Base-by-base conservation (phyloP, 768 basidiomycete genomes). In the Phallus indusiatus region DNA sequence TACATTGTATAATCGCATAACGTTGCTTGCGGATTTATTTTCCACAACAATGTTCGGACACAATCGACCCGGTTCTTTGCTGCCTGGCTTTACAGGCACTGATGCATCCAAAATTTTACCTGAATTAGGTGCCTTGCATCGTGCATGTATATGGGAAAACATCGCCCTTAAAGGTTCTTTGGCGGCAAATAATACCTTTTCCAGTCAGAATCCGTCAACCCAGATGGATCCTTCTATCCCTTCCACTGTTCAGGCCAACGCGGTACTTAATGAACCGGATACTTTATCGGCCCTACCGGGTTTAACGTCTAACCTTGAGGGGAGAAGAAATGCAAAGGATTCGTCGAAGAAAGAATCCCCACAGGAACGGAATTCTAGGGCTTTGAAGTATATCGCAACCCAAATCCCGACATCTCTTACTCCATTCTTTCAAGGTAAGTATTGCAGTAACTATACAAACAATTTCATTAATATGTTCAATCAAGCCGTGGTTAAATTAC, bases 1-100 rank as follows among this genome's bases (percentile, higher is more conserved):
- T 49, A 79, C 82, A 17, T 74, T 95, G 28, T 83, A 92, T 63
- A 85, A 90, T 47, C 84, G 89, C 18, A 78, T 92, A 56, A 86
- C 86, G 18, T 74, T 94, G 47, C 81, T 96, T 54, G 88, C 89
- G 7, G 94, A 96, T 65, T 83, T 94, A 17, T 94, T 94, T 70
- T 80, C 85, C 5, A 90, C 86, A 33, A 82, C 88, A 18, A 86
- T 88, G 7, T 91, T 87, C 68, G 80, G 85, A 20, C 90, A 94
- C 66, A 85, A 87, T 42, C 81, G 92, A 59, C 80, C 84, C 24
- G 83, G 88, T 0, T 83, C 86, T 9, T 75, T 82, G 42, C 78
- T 95, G 35, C 84, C 89, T 65, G 84, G 82, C 4, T 71, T 96
- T 51, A 85, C 86, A 78, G 78, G 75, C 20, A 78, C 78, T 21